These are phyloP conservation scores for Vitis rotundifolia DNA, from an alignment of 164 flowering plant genomes.

Conservation along the genomic window DNA sequence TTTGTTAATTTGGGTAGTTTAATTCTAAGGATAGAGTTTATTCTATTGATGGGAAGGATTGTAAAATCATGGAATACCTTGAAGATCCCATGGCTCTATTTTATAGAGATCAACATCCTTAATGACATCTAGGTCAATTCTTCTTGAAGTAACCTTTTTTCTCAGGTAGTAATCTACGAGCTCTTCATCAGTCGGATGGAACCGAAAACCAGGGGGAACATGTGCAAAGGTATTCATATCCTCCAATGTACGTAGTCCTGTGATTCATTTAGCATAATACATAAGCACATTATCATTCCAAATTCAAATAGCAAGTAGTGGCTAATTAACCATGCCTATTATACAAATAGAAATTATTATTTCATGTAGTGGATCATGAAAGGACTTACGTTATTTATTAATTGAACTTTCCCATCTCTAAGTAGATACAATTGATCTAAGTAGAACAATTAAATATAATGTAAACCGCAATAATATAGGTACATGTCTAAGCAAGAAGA, in stretches of 20 bases:
- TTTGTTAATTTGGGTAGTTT: too few relatives aligned
- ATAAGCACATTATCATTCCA: background rate
- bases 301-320: too few relatives aligned
- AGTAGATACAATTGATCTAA: too few relatives aligned
- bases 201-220: conserved; percentile 70
- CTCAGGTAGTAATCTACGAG: conserved; percentile 65
- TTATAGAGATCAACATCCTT: conserved; percentile 67
- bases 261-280: background rate
- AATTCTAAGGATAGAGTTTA: too few relatives aligned
- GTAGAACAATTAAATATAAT: too few relatives aligned
- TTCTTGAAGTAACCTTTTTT: conserved; percentile 42
- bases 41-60: background rate
- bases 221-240: conserved; percentile 45
- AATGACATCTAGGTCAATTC: conserved; percentile 55
- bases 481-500: too few relatives aligned
- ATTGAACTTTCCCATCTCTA: too few relatives aligned
- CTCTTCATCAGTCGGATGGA: conserved; percentile 74
- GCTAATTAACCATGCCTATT: too few relatives aligned
- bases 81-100: conserved; percentile 76
- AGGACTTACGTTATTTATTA: too few relatives aligned
- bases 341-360: too few relatives aligned
- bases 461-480: too few relatives aligned
- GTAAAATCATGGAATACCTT: conserved; percentile 31
- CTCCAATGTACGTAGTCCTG: conserved; percentile 5
- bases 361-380: too few relatives aligned